Base-by-base conservation (phyloP, 345 rosid genomes). In the Populus euphratica region DNA sequence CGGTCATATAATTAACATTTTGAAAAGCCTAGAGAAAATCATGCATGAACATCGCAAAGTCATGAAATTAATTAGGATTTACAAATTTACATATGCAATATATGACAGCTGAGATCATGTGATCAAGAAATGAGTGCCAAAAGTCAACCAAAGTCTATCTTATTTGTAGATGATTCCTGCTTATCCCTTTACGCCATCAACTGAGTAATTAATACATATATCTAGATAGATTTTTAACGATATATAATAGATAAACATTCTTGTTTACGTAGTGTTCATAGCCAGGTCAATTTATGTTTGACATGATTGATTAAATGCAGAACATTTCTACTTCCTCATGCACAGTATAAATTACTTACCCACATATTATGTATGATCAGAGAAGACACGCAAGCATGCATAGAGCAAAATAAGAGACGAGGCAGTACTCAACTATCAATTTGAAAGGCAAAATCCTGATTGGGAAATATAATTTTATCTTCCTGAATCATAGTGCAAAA, bases 81-180 rank as follows among this genome's bases (percentile, higher is more conserved):
- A 41, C 11, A 41, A 41, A 33, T 43, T 10, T 73, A 36, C 27
- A 72, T 5, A n/a, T n/a, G 1, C 52, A 33, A 33, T 23, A 21
- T 31, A 72, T 77, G 82, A 75, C 82, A 76, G 80, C 82, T 69
- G 84, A 79, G 69, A 69, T 79, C 86, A 79, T 81, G 86, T 81
- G 82, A 54, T 21, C 23, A 79, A 77, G 43, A 67, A 56, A 25
- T 68, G 7, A 44, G 62, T 20, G 49, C 25, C 21, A 54, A 68
- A 72, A 54, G 36, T 20, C 10, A 72, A 44, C 52, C 63, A 77
- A 72, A n/a, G n/a, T 12, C 39, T 66, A 39, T 25, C 65, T 43
- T 69, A 13, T 61, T 62, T 65, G 13, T 38, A 13, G 68, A n/a
- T 16, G 73, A 72, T 79, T 56, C 69, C 36, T 50, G 64, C 66